Evolutionary conservation across 1,284 basidiomycete genomes (phyloP).

Genomic region (Crucibulum parvulum): DNA sequence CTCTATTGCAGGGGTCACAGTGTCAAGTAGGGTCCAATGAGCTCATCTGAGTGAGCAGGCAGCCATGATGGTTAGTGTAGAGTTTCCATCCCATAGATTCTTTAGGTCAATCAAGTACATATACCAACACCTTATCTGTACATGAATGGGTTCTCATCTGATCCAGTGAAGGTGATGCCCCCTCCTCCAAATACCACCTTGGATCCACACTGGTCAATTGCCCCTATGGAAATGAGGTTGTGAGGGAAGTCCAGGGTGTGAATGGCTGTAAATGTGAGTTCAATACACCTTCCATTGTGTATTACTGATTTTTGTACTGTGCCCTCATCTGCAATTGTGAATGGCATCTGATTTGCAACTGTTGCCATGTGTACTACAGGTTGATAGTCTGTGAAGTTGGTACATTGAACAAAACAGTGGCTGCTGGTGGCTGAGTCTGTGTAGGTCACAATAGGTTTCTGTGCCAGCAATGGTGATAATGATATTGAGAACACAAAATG

Average conservation of each 20-base stretch:
- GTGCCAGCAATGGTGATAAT: too few relatives aligned
- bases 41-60: slow-evolving; percentile 9
- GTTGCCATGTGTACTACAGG: neutral
- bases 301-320: neutral
- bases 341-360: neutral
- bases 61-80: neutral
- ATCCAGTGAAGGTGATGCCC: slow-evolving; percentile 3
- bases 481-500: too few relatives aligned
- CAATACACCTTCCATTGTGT: neutral
- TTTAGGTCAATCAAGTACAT: too few relatives aligned
- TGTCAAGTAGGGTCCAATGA: too few relatives aligned
- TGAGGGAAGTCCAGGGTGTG: slow-evolving; percentile 18
- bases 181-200: slow-evolving; percentile 8
- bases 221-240: slow-evolving; percentile 24
- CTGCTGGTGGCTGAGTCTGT: neutral
- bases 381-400: neutral
- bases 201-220: slow-evolving; percentile 7
- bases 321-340: neutral
- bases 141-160: neutral
- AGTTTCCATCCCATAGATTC: neutral
- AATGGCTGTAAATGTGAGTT: neutral
- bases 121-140: neutral
- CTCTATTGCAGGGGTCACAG: too few relatives aligned
- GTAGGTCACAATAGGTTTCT: slow-evolving; percentile 20
- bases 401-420: neutral